Evolutionary conservation across 768 basidiomycete genomes (phyloP).

Genomic region (Boletus huronensis): DNA sequence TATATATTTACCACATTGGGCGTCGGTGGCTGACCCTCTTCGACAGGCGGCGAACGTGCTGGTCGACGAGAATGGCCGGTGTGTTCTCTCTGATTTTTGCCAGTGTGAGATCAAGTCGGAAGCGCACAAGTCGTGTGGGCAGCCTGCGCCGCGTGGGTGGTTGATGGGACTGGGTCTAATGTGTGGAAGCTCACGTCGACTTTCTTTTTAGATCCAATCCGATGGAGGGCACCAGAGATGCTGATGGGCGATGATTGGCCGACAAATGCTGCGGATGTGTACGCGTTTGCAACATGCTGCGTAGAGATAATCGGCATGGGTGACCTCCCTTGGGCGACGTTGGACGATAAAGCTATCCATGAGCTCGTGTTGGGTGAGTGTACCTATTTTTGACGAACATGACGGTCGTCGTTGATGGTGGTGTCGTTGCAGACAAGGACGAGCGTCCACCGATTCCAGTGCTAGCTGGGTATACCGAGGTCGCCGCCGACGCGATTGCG

Average conservation of each 20-base stretch:
- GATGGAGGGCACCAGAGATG: conserved; percentile 73
- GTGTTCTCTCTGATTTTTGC: conserved; percentile 80
- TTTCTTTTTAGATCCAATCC: conserved; percentile 53
- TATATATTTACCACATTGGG: background rate
- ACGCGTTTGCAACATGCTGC: conserved; percentile 64
- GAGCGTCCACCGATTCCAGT: conserved; percentile 48
- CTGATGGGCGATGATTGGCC: conserved; percentile 45
- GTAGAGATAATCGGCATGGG: conserved; percentile 63
- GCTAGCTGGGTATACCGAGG: conserved; percentile 30
- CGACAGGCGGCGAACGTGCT: conserved; percentile 71
- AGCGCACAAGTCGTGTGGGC: conserved; percentile 57
- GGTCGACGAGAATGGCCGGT: conserved; percentile 61
- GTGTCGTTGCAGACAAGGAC: conserved; percentile 40
- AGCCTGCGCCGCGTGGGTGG: conserved; percentile 40
- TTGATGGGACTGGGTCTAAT: background rate
- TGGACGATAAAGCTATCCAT: conserved; percentile 50
- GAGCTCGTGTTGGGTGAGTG: conserved; percentile 49
- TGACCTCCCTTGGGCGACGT: conserved; percentile 52
- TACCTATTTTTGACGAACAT: background rate
- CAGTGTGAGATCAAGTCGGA: conserved; percentile 79
- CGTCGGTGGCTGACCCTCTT: background rate
- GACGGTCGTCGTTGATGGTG: conserved; percentile 18
- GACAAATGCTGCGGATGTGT: conserved; percentile 61
- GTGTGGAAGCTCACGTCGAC: background rate
- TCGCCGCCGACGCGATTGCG: conserved; percentile 32